Evolutionary conservation across 495 filamentous ascomycete genomes (phyloP).

Genomic region (Rhizodiscina lignyota): DNA sequence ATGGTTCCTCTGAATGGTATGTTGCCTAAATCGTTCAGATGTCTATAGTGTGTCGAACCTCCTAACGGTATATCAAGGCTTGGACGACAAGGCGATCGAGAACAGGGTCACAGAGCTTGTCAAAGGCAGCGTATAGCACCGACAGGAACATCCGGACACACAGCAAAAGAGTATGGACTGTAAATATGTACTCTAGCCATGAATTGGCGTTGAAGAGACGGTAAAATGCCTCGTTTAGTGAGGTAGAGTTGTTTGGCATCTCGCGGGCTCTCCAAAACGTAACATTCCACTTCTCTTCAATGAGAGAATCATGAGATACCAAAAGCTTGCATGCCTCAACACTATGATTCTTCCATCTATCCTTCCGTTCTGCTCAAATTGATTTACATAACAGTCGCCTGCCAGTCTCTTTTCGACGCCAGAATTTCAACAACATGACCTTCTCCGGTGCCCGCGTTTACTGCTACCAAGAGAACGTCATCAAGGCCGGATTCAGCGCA

Average conservation of each 20-base stretch:
- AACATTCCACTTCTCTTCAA: neutral
- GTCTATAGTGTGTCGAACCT: slow-evolving; percentile 1
- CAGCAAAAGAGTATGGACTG: too few relatives aligned
- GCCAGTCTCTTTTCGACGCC: too few relatives aligned
- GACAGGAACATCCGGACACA: too few relatives aligned
- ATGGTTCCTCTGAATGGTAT: slow-evolving; percentile 64
- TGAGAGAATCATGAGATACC: neutral
- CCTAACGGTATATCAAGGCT: slow-evolving; percentile 33
- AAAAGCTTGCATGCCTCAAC: too few relatives aligned
- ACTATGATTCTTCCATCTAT: too few relatives aligned
- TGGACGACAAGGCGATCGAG: slow-evolving; percentile 87
- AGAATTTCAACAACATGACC: too few relatives aligned
- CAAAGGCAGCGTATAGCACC: slow-evolving; percentile 23
- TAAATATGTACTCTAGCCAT: too few relatives aligned
- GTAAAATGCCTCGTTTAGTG: neutral
- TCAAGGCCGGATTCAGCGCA: slow-evolving; percentile 59
- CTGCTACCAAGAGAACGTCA: slow-evolving; percentile 77
- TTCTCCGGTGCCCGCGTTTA: too few relatives aligned
- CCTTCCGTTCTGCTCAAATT: too few relatives aligned
- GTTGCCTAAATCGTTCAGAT: slow-evolving; percentile 3
- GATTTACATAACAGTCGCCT: too few relatives aligned
- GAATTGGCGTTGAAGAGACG: neutral
- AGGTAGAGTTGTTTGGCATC: neutral
- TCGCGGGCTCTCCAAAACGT: neutral
- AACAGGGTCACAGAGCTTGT: slow-evolving; percentile 70